Conservation (phyloP, 208 protist species). For the Trypanosoma rangeli region DNA sequence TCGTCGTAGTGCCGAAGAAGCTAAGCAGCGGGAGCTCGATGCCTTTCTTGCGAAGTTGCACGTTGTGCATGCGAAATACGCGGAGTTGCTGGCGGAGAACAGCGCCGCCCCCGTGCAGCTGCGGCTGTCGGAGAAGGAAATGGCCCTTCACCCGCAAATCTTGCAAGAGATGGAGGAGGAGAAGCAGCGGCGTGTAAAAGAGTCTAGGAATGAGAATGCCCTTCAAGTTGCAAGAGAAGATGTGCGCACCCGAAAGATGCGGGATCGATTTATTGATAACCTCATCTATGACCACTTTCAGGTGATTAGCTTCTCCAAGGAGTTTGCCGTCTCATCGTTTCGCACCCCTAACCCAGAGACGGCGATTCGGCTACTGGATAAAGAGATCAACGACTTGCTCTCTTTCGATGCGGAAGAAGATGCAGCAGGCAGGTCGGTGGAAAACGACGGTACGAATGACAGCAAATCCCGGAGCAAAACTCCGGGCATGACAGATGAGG, state of each 20-base stretch:
- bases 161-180: slow-evolving; percentile 62
- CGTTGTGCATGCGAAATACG: slow-evolving; percentile 60
- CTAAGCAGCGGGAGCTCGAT: slow-evolving; percentile 78
- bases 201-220: slow-evolving; percentile 70
- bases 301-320: slow-evolving; percentile 70
- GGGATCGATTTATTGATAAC: slow-evolving; percentile 81
- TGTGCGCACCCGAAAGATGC: slow-evolving; percentile 89
- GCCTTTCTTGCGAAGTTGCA: slow-evolving; percentile 60
- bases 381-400: slow-evolving; percentile 69
- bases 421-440: slow-evolving; percentile 1
- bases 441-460: slow-evolving; percentile 8
- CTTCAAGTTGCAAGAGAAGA: slow-evolving; percentile 83
- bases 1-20: slow-evolving; percentile 46
- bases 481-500: not conserved
- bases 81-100: slow-evolving; percentile 79
- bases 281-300: slow-evolving; percentile 92
- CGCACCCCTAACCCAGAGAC: slow-evolving; percentile 69
- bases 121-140: slow-evolving; percentile 54
- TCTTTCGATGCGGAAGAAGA: slow-evolving; percentile 32
- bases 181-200: slow-evolving; percentile 61
- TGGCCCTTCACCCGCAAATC: slow-evolving; percentile 91
- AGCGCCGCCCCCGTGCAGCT: slow-evolving; percentile 35
- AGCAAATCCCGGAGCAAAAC: not conserved
- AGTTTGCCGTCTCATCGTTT: slow-evolving; percentile 88
- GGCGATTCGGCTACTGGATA: slow-evolving; percentile 44